A percentile compares a stretch with the other conserved stretches of the same genome.
These are phyloP conservation scores for Metschnikowia gelsemii DNA, from an alignment of 805 yeast genomes.

Conservation along the genomic window DNA sequence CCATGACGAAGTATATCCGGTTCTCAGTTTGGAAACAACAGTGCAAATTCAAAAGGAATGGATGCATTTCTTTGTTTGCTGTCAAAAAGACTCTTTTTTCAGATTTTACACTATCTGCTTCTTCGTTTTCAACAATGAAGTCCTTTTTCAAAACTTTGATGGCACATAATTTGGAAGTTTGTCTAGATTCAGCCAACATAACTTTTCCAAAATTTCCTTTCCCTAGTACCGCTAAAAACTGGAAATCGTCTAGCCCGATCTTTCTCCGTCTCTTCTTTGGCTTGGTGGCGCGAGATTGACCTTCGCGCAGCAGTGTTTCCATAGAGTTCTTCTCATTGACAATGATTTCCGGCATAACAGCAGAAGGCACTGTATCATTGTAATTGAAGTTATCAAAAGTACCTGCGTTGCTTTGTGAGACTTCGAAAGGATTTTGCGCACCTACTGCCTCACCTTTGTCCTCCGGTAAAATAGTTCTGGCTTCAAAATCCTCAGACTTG, in stretches of 20 bases:
- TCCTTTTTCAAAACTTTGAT: constrained; percentile 96
- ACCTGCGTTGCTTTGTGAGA: constrained; percentile 1
- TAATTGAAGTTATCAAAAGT: constrained; percentile 30
- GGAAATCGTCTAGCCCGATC: constrained; percentile 92
- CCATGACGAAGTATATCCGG: constrained; percentile 97
- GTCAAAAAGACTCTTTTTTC: constrained; percentile 88
- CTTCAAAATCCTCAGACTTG: constrained; percentile 22
- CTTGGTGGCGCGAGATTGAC: constrained; percentile 23
- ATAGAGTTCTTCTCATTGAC: background rate
- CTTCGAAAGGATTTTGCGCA: constrained; percentile 13
- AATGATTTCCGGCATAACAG: background rate
- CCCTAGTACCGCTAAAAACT: constrained; percentile 90
- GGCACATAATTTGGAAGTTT: constrained; percentile 80
- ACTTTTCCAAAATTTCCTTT: constrained; percentile 99
- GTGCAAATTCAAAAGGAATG: constrained; percentile 84
- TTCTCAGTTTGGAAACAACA: constrained; percentile 98
- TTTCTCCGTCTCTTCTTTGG: constrained; percentile 53
- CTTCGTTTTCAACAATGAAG: constrained; percentile 91
- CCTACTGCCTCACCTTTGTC: constrained; percentile 3
- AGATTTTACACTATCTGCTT: constrained; percentile 90
- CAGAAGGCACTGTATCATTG: constrained; percentile 18
- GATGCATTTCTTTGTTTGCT: constrained; percentile 87
- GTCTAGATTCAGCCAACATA: constrained; percentile 92
- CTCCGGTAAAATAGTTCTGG: background rate
- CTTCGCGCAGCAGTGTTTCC: background rate